Base-by-base conservation (phyloP, 306 rosid genomes). In the Dalbergia cultrata region DNA sequence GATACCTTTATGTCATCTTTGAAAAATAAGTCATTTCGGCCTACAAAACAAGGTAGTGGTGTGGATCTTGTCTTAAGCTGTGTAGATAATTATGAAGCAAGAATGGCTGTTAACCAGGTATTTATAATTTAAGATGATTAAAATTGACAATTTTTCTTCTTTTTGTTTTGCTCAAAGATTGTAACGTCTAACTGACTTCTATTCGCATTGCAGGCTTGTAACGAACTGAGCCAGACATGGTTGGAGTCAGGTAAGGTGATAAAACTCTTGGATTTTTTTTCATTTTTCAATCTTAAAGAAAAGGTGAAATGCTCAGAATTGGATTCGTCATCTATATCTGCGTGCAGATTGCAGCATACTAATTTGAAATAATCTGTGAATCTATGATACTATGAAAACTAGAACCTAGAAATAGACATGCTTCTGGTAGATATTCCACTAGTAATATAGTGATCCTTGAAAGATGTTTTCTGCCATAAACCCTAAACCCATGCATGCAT, bases 31-130 rank as follows among this genome's bases (percentile, higher is more conserved):
- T 93, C 97, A 17, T 95, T 95, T 77, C 1, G 81, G 68, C 91
- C 90, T 26, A 64, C 74, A 80, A 93, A 92, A 86, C 88, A 92
- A 89, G 93, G 91, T 14, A 88, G 86, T 61, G 99, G 98, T 41
- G 93, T 91, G 71, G 99, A 95, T 85, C 92, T 95, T 81, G 98
- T 95, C 37, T 82, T 95, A 85, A 95, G 99, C 84, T 95, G 99
- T 59, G 99, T 95, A 49, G 99, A 95, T 87, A 95, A 95, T 82
- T 95, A 95, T 79, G 99, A 95, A 93, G 99, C 99, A 70, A 88
- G 99, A 87, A 95, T 95, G 99, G 98, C 94, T 81, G 98, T 95
- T 81, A 95, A 95, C 83, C 99, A 95, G 98, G 98, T 91, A 86
- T 52, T 77, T 49, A 57, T 44, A 56, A 50, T 67, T 59, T 53